Evolutionary conservation across 176 grass and related monocot genomes (phyloP), one percentile per base, ranked within the genome.

Genomic region (Bothriochloa decipiens): DNA sequence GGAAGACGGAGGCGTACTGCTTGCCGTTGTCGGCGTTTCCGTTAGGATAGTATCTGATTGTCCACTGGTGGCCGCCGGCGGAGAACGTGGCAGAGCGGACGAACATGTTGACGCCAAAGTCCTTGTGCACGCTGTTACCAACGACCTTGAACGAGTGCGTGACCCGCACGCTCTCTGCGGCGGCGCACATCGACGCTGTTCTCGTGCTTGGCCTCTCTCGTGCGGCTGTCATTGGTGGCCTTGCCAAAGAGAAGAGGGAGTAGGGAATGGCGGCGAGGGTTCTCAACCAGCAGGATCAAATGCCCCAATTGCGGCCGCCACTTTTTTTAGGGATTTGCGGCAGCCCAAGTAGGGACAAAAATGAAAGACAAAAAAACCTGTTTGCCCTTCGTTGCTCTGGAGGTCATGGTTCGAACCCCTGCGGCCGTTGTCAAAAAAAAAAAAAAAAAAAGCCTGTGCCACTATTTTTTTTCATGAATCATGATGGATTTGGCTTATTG

Each of bases 1-100:
- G 63, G 63, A 16, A 65, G 63, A 65, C 28, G 28, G 27, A 4
- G 63, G 8, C 27, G 27, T 75, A 62, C 25, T 16, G 6, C 27
- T 72, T 15, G 36, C 0, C 4, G 0, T 9, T 6, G 16, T 41
- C 9, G 0, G 0, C 0, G 23, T 8, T 0, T 1, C 52, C 80
- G 36, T 15, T 26, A 10, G 68, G 68, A 25, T 45, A 62, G 52
- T 43, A 72, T 2, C 0, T 0, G 52, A 82, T 5, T 68, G 2
- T 0, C 80, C 80, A 82, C 1, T 33, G 11, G 37, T 62, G 27
- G 80, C 68, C 52, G 0, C 17, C 52, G 6, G 32, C 3, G 68
- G 68, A 11, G 80, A 82, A 72, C 9, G 37, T 33, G 2, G 52
- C 1, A 11, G 80, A 82, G 10, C 10, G 0, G 68, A 72, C 1